phyloP scores from a whole-genome alignment of 2,329 filamentous ascomycete species.

The Fusarium fujikuroi region DNA sequence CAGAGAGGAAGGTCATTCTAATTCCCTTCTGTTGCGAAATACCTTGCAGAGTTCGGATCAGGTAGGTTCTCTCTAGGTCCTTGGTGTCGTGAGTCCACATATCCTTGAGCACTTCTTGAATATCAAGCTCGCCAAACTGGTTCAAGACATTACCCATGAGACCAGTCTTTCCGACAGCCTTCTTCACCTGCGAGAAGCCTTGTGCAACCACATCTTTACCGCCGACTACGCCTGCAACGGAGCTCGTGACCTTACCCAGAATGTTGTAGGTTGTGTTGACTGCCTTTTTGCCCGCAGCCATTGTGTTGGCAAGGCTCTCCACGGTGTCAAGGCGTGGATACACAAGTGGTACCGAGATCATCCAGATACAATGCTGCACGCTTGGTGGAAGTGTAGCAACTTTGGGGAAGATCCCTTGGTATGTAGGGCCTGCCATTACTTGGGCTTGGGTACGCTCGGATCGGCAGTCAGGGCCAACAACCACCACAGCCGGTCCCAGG shows the following conservation, averaged over 20 bases:
- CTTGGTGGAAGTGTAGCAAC: constrained; percentile 89
- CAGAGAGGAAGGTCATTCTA: constrained; percentile 96
- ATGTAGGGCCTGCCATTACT: constrained; percentile 95
- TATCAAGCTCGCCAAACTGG: constrained; percentile 95
- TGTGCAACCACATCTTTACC: constrained; percentile 92
- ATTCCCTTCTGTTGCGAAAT: constrained; percentile 96
- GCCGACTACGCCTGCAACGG: constrained; percentile 93
- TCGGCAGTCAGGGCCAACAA: constrained; percentile 89
- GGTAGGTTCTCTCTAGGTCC: constrained; percentile 94
- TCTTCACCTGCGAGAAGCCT: constrained; percentile 95
- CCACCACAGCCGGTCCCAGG: constrained; percentile 88
- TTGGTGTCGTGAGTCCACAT: constrained; percentile 99
- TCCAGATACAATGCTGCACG: constrained; percentile 97
- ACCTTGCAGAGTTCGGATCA: constrained; percentile 94
- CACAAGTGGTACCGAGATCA: constrained; percentile 89
- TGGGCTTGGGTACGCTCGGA: constrained; percentile 91
- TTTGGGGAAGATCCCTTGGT: constrained; percentile 97
- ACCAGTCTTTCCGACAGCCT: constrained; percentile 93
- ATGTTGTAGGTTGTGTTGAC: constrained; percentile 97
- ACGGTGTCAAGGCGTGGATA: constrained; percentile 93
- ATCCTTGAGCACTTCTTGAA: constrained; percentile 93
- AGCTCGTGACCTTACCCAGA: constrained; percentile 93
- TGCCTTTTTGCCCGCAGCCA: constrained; percentile 94
- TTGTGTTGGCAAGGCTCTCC: constrained; percentile 89
- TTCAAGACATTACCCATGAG: constrained; percentile 96